Evolutionary conservation across 2,329 filamentous ascomycete species (phyloP).

Genomic region (Botrytis cinerea): DNA sequence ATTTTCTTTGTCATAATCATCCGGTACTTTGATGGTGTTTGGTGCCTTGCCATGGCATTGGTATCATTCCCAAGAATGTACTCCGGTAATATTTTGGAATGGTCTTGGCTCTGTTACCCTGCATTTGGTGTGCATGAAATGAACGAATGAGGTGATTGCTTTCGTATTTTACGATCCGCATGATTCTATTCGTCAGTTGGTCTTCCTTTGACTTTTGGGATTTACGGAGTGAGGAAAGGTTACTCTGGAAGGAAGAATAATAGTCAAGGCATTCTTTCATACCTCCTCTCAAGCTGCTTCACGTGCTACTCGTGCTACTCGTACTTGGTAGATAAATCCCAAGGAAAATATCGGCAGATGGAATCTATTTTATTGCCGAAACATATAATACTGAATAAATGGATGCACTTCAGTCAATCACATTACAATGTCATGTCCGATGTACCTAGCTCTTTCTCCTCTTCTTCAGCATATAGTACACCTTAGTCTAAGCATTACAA

Average conservation of each 20-base stretch:
- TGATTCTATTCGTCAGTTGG: not conserved
- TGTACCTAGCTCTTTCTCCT: not conserved
- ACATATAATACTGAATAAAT: not conserved
- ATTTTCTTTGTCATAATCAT: conserved; percentile 5
- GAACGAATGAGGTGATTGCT: not conserved
- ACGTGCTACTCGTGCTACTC: too few relatives aligned
- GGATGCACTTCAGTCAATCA: not conserved
- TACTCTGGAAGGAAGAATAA: not conserved
- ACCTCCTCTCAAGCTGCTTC: not conserved
- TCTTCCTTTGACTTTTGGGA: not conserved
- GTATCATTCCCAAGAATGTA: conserved; percentile 4
- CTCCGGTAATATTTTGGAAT: not conserved
- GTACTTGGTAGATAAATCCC: not conserved
- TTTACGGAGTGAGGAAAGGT: not conserved
- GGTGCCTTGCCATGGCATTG: conserved; percentile 9
- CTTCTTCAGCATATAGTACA: not conserved
- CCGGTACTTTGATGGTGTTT: conserved; percentile 1
- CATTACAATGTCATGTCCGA: not conserved
- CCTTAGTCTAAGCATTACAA: not conserved
- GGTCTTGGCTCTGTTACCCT: not conserved
- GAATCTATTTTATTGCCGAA: not conserved
- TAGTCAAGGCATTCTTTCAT: not conserved
- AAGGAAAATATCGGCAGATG: not conserved
- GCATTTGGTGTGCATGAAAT: not conserved
- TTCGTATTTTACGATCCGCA: not conserved